These are phyloP conservation scores for Geoglossum glabrum DNA, from an alignment of 495 filamentous ascomycete genomes.

Conservation along the genomic window DNA sequence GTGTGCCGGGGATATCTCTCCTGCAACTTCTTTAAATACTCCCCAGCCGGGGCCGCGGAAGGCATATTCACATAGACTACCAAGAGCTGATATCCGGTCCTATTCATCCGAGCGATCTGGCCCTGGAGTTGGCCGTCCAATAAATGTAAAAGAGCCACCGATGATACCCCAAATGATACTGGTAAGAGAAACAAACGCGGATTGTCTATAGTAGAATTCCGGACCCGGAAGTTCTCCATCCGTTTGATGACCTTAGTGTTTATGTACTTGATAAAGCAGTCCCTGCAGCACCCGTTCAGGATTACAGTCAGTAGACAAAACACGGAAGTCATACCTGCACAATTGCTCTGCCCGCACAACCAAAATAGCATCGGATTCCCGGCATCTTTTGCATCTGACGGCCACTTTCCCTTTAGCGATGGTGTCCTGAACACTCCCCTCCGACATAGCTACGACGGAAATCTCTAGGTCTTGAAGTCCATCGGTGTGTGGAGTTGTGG, in stretches of 20 bases:
- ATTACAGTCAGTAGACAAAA: neutral
- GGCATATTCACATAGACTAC: slow-evolving; percentile 46
- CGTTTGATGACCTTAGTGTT: slow-evolving; percentile 57
- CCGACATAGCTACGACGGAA: neutral
- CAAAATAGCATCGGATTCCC: neutral
- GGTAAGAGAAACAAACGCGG: slow-evolving; percentile 48
- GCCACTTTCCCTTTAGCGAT: neutral
- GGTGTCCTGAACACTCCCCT: neutral
- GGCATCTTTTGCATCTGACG: slow-evolving; percentile 2
- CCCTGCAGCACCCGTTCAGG: slow-evolving; percentile 20
- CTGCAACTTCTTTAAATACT: slow-evolving; percentile 13
- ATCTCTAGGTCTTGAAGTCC: neutral
- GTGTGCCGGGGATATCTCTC: slow-evolving; percentile 36
- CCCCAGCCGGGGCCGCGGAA: neutral
- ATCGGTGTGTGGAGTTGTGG: no score
- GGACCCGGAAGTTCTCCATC: slow-evolving; percentile 41
- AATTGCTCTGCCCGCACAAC: slow-evolving; percentile 5
- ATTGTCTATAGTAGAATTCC: slow-evolving; percentile 16
- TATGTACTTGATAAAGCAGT: slow-evolving; percentile 61
- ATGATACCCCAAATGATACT: slow-evolving; percentile 67
- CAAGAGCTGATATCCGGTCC: slow-evolving; percentile 41
- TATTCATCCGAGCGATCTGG: slow-evolving; percentile 33
- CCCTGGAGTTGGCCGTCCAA: slow-evolving; percentile 44
- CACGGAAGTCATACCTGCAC: neutral
- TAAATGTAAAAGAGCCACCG: slow-evolving; percentile 55